Percentiles rank a stretch among this genome's conserved stretches.
Evolutionary conservation across 2,329 filamentous ascomycete genomes (phyloP).

Genomic region (Hymenoscyphus fructigenus): DNA sequence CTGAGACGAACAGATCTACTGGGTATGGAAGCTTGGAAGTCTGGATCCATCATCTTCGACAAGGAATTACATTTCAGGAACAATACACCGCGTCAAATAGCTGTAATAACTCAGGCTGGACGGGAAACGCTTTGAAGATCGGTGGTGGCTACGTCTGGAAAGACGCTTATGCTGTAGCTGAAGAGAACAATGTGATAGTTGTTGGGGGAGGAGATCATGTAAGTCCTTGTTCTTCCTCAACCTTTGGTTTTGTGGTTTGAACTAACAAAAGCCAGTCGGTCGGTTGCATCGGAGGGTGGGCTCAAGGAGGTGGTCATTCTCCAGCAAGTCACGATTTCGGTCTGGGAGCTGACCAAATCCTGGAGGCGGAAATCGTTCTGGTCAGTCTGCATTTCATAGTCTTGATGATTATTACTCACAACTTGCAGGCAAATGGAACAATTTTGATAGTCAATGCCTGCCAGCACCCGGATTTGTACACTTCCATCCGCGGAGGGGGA

Average conservation of each 20-base stretch:
- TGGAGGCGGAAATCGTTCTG: constrained; percentile 55
- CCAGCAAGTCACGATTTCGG: constrained; percentile 50
- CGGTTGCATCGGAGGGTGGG: constrained; percentile 58
- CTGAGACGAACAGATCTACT: constrained; percentile 38
- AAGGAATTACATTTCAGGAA: constrained; percentile 27
- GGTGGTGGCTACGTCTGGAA: constrained; percentile 52
- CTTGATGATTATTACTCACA: constrained; percentile 49
- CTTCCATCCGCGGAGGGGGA: constrained; percentile 49
- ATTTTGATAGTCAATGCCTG: constrained; percentile 43
- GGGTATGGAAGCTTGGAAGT: constrained; percentile 57
- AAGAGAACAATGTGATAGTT: constrained; percentile 43
- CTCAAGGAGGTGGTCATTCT: constrained; percentile 20
- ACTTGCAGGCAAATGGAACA: constrained; percentile 47
- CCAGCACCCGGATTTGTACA: constrained; percentile 48
- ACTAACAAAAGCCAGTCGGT: constrained; percentile 40
- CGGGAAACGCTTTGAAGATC: constrained; percentile 50
- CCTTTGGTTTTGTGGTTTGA: not conserved
- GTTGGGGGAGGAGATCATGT: constrained; percentile 55
- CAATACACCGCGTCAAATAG: no score
- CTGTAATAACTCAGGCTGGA: constrained; percentile 39
- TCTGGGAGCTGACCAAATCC: constrained; percentile 51
- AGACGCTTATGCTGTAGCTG: constrained; percentile 46
- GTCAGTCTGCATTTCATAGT: constrained; percentile 51
- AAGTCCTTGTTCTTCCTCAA: not conserved
- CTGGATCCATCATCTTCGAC: constrained; percentile 55